Evolutionary conservation across 306 rosid species (phyloP).

Genomic region (Vicia villosa): DNA sequence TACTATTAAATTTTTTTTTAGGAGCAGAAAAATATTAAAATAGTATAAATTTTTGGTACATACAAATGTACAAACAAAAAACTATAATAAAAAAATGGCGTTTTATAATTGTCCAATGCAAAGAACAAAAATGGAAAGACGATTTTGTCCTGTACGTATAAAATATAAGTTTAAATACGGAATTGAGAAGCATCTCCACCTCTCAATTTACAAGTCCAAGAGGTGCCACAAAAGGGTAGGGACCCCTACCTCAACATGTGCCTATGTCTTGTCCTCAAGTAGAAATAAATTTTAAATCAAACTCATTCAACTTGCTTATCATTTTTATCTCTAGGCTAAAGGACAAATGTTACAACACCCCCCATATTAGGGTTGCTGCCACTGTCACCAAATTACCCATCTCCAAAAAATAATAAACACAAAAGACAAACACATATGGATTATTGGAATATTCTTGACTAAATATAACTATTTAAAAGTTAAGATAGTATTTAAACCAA

Average conservation of each 20-base stretch:
- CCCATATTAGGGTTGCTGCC: slow-evolving; percentile 31
- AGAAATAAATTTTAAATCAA: slow-evolving; percentile 70
- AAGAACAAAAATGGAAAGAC: slow-evolving; percentile 61
- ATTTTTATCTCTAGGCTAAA: slow-evolving; percentile 42
- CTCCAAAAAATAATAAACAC: slow-evolving; percentile 1
- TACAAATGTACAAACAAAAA: neutral
- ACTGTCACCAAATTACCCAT: slow-evolving; percentile 49
- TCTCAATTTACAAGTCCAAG: slow-evolving; percentile 36
- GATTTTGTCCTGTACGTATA: slow-evolving; percentile 48
- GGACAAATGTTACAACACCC: slow-evolving; percentile 49
- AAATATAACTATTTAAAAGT: too few species aligned
- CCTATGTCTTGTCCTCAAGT: slow-evolving; percentile 67
- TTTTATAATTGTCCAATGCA: slow-evolving; percentile 45
- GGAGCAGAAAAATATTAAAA: neutral
- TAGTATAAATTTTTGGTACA: neutral
- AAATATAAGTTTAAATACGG: slow-evolving; percentile 18
- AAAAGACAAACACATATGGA: neutral
- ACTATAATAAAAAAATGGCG: neutral
- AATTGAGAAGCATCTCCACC: slow-evolving; percentile 44
- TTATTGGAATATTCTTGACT: too few species aligned
- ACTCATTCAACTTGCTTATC: slow-evolving; percentile 43
- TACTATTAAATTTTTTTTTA: too few species aligned
- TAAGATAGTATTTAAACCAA: too few species aligned
- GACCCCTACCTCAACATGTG: slow-evolving; percentile 66
- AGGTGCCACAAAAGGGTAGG: slow-evolving; percentile 35